These are phyloP conservation scores for Alternaria sp. DNA, from an alignment of 2,329 filamentous ascomycete genomes.

Conservation along the genomic window DNA sequence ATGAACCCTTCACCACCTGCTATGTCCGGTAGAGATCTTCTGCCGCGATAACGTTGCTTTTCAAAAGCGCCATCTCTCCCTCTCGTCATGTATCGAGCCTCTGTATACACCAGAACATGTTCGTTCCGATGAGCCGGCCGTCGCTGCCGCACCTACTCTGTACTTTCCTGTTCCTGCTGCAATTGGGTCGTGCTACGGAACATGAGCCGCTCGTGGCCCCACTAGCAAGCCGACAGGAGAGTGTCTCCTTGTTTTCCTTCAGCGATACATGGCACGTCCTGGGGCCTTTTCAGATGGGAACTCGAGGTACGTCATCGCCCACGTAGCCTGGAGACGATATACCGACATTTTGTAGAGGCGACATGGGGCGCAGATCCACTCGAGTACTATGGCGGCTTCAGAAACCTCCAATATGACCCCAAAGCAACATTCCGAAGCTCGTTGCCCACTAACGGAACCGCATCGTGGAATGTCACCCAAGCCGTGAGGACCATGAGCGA, in stretches of 20 bases:
- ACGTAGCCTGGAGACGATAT: slow-evolving; percentile 1
- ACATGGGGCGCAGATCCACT: slow-evolving; percentile 68
- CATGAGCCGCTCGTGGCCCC: slow-evolving; percentile 30
- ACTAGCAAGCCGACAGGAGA: slow-evolving; percentile 19
- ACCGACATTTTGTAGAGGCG: slow-evolving; percentile 56
- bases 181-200: slow-evolving; percentile 27
- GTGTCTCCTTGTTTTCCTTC: slow-evolving; percentile 40
- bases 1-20: slow-evolving; percentile 13
- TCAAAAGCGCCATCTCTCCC: slow-evolving; percentile 1
- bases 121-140: slow-evolving; percentile 4
- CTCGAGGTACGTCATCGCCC: slow-evolving; percentile 58
- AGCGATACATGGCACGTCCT: slow-evolving; percentile 60
- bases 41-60: neutral
- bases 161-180: slow-evolving; percentile 17
- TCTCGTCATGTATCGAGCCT: slow-evolving; percentile 1
- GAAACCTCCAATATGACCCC: slow-evolving; percentile 54
- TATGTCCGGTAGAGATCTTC: slow-evolving; percentile 8
- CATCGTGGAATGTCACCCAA: slow-evolving; percentile 57
- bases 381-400: slow-evolving; percentile 63
- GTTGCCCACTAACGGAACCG: slow-evolving; percentile 60
- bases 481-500: slow-evolving; percentile 42
- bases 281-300: slow-evolving; percentile 67
- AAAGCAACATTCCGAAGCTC: slow-evolving; percentile 59
- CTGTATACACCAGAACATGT: slow-evolving; percentile 5
- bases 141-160: slow-evolving; percentile 13